Evolutionary conservation across 192 early-diverging fungal species (phyloP), one percentile per base, ranked within the genome.

Genomic region (Backusella tarrabulga): DNA sequence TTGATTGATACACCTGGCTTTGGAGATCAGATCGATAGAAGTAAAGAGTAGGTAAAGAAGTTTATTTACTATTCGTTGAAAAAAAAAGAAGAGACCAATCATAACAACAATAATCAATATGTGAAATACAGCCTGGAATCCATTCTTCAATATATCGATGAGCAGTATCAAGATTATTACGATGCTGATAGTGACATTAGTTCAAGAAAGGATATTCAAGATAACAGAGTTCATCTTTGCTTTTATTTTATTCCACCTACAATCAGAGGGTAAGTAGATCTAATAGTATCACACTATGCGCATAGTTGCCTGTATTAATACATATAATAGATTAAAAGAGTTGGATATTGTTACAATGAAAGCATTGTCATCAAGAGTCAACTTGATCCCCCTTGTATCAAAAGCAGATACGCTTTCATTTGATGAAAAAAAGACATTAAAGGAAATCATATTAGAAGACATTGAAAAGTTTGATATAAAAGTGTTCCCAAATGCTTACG

Each of bases 181-280:
- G 87, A 90, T 73, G 93, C 93, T 78, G 98, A 98, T 84, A 84
- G 90, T 79, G 86, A 92, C 79, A 85, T 91, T 36, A 81, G 79
- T 83, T 87, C 94, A 74, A 89, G 97, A 76, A 87, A 89, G 72
- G 87, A 92, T 67, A 87, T 92, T 50, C 91, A 94, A 76, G 97
- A 99, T 83, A 91, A 96, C 81, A 91, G 98, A 46, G 95, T 98
- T 50, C 96, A 99, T 84, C 96, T 91, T 52, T 96, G 97, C 78
- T 87, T 99, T 75, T 99, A 98, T 88, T 99, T 99, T 87, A 96
- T 99, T 81, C 91, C 93, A 44, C 97, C 98, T 68, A 97, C 95
- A 75, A 96, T 97, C 54, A 96, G 97, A 87, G 90, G 88, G 94
- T 89, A 87, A 73, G 75, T n/a, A 7, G 5, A 21, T 54, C 3